Evolutionary conservation across 768 basidiomycete genomes (phyloP), one percentile per base, ranked within the genome.

Genomic region (Galerina sulciceps): DNA sequence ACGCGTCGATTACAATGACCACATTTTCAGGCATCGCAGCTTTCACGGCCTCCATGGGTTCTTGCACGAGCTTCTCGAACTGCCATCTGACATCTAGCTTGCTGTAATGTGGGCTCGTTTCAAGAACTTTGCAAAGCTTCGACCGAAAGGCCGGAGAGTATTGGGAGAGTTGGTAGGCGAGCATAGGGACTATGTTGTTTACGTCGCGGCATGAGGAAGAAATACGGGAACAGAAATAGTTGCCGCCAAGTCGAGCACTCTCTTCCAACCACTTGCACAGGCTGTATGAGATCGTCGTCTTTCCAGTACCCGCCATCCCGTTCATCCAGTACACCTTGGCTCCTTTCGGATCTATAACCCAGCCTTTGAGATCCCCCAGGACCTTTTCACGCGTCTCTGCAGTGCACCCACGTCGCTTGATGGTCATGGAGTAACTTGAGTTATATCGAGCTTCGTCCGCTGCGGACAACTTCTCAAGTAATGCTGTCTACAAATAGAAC

Each of bases 251-350:
- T 18, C 38, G 56, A 15, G 49, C 18, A 37, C 15, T 38, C 15
- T 15, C 2, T 8, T 23, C 23, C 45, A 62, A 42, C 15, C 36
- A 9, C 13, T 44, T 8, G 17, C 57, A 22, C 50, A 51, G 10
- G 34, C 52, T 46, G 23, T 41, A 22, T 17, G 61, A 22, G 10
- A 40, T 55, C 20, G 52, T 26, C n/a, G 40, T 42, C 18, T 57
- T 57, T 22, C 56, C 56, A 6, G 56, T 57, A 8, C 56, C 56
- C 5, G 56, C 56, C 37, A 50, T 47, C 9, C 56, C 56, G 23
- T n/a, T n/a, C n/a, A n/a, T n/a, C n/a, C n/a, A n/a, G n/a, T n/a
- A n/a, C n/a, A n/a, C n/a, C n/a, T n/a, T n/a, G n/a, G n/a, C n/a
- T n/a, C n/a, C n/a, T n/a, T n/a, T n/a, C n/a, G n/a, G n/a, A n/a